Percentiles rank a stretch among this genome's conserved stretches.
Evolutionary conservation across 768 basidiomycete genomes (phyloP).

Genomic region (Favolaschia claudopus): DNA sequence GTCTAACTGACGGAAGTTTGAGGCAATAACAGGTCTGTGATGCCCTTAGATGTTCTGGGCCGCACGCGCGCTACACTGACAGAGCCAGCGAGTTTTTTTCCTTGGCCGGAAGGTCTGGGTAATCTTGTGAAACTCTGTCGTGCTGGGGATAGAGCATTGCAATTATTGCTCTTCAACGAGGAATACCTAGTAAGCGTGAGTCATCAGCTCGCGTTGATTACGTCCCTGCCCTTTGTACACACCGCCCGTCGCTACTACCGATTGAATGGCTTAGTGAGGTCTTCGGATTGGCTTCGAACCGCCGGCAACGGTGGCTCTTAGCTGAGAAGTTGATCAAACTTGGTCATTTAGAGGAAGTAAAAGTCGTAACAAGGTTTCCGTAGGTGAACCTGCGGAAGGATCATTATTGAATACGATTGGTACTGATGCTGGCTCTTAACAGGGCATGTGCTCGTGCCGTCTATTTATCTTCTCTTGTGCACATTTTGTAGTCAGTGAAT

Average conservation of each 20-base stretch:
- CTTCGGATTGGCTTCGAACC: constrained; percentile 79
- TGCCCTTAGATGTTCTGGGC: constrained; percentile 92
- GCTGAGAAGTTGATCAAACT: constrained; percentile 72
- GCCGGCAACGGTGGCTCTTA: constrained; percentile 49
- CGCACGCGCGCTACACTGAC: constrained; percentile 90
- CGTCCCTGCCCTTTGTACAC: constrained; percentile 91
- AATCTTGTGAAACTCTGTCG: constrained; percentile 46
- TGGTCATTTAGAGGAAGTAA: constrained; percentile 88
- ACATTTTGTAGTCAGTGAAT: constrained; percentile 43
- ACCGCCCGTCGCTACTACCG: constrained; percentile 90
- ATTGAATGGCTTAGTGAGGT: constrained; percentile 91
- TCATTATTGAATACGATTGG: constrained; percentile 60
- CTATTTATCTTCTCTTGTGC: constrained; percentile 56
- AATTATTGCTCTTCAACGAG: constrained; percentile 92
- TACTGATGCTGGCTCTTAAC: constrained; percentile 43
- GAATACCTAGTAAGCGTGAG: constrained; percentile 88
- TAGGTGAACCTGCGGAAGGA: constrained; percentile 86
- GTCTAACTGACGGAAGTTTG: constrained; percentile 85
- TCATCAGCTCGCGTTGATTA: constrained; percentile 90
- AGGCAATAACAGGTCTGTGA: constrained; percentile 93
- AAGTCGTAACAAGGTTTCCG: constrained; percentile 85
- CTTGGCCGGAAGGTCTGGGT: constrained; percentile 75
- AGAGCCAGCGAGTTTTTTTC: constrained; percentile 83
- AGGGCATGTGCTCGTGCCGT: constrained; percentile 46
- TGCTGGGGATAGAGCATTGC: constrained; percentile 83